Base-by-base conservation (phyloP, 495 filamentous ascomycete species). In the Xylaria nigripes region DNA sequence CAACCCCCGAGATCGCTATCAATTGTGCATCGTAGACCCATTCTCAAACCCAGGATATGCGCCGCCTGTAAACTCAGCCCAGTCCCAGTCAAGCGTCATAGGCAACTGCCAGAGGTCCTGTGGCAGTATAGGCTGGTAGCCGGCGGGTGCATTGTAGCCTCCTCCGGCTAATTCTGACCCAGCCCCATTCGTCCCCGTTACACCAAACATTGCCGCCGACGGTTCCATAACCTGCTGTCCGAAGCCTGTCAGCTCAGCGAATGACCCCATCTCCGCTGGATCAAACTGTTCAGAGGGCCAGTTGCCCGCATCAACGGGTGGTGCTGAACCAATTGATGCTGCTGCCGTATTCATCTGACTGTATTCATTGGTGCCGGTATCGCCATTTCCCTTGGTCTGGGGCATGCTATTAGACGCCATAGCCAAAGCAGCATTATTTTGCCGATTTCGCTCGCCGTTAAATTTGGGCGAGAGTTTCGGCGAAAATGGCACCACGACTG, bases 41-140 rank as follows among this genome's bases (percentile, higher is more conserved):
- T 80, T 79, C 57, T 78, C 79, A 22, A 79, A 74, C 45, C 72
- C 73, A 3, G 75, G 73, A 61, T 78, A 79, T 4, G 69, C 66
- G 2, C 73, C 74, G 7, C 74, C 75, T 43, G 82, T 86, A 80
- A 93, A 86, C 65, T 96, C 90, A 0, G 89, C 90, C 93, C 94
- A 97, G 64, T 97, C 89, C 94, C 94, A 98, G 64, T 97, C 94
- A 19, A 97, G 79, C 13, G 88, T 93, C 84, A 95, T 94, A 9
- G 90, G 87, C 82, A 96, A 86, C 68, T 90, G 86, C 87, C 91
- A 98, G 48, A 98, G 71, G 74, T 97, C 94, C 61, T 92, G 90
- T n/a, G 93, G 93, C 42, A 97, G 86, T 62, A 95, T 89, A 1
- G 91, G 90, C 58, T 96, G 90, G 64, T 96, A 89, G 65, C 59